Conservation (phyloP, 2,329 filamentous ascomycete genomes). For the Neofusicoccum laricinum region DNA sequence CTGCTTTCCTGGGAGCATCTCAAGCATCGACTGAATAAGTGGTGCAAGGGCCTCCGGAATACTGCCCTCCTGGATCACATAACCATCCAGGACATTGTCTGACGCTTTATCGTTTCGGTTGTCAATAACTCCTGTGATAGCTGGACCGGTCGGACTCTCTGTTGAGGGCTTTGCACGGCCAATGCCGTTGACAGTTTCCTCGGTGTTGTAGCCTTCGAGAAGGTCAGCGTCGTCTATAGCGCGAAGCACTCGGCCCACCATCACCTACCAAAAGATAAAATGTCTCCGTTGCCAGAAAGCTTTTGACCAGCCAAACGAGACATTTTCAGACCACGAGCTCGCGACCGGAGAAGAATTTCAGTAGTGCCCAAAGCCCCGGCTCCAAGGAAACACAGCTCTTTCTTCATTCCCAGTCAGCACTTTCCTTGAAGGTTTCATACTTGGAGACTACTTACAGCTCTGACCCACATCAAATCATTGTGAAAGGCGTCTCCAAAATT, state of each 20-base stretch:
- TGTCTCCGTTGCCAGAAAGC: conserved; percentile 65
- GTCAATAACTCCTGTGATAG: conserved; percentile 63
- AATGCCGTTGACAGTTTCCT: conserved; percentile 56
- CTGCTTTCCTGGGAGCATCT: conserved; percentile 51
- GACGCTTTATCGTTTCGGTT: conserved; percentile 48
- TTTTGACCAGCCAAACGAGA: conserved; percentile 49
- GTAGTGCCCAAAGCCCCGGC: conserved; percentile 65
- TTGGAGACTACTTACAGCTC: conserved; percentile 41
- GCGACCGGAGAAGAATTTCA: conserved; percentile 46
- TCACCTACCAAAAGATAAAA: conserved; percentile 54
- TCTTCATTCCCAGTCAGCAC: conserved; percentile 26
- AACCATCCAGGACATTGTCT: conserved; percentile 55
- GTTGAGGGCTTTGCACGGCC: conserved; percentile 50
- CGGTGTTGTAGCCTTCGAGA: conserved; percentile 52
- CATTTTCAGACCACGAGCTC: conserved; percentile 52
- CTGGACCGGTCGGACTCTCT: conserved; percentile 57
- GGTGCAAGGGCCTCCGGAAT: conserved; percentile 57
- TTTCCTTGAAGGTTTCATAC: not conserved
- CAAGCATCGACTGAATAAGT: conserved; percentile 57
- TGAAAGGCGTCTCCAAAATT: conserved; percentile 55
- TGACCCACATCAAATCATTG: conserved; percentile 64
- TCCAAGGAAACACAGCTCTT: conserved; percentile 63
- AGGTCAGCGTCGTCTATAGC: not conserved
- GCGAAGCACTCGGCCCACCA: no score
- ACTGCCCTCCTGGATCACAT: conserved; percentile 62